Percentiles rank a stretch among this genome's conserved stretches.
Evolutionary conservation across 2,329 filamentous ascomycete species (phyloP).

Genomic region (Chaetomiaceae sp.): DNA sequence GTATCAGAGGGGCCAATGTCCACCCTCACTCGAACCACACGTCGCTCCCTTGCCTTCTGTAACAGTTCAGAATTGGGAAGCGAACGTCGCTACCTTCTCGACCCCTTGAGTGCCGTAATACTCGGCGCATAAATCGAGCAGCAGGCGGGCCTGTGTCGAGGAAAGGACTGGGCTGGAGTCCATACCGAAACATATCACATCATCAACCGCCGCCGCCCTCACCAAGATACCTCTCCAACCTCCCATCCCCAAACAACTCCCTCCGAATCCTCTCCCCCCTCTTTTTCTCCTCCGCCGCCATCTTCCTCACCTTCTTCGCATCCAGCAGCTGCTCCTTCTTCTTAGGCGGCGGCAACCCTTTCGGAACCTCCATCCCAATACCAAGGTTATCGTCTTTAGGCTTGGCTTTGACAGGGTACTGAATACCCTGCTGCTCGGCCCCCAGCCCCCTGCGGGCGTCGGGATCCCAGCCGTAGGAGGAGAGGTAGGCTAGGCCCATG

Average conservation of each 20-base stretch:
- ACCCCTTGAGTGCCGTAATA: too few species aligned
- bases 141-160: too few species aligned
- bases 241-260: constrained; percentile 70
- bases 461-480: constrained; percentile 69
- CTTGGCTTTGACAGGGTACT: constrained; percentile 68
- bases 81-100: too few species aligned
- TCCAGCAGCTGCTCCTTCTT: constrained; percentile 51
- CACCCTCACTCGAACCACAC: too few species aligned
- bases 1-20: too few species aligned
- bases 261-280: constrained; percentile 60
- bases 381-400: constrained; percentile 73
- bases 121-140: too few species aligned
- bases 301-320: constrained; percentile 64
- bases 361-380: constrained; percentile 53
- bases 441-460: constrained; percentile 71
- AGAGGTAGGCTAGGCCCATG: constrained; percentile 64
- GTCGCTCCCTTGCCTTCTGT: too few species aligned
- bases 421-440: constrained; percentile 63
- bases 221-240: constrained; percentile 70
- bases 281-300: constrained; percentile 57
- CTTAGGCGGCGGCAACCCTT: constrained; percentile 37
- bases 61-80: too few species aligned
- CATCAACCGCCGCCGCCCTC: background rate
- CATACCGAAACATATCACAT: too few species aligned
- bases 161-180: too few species aligned